A percentile compares a stretch with the other conserved stretches of the same genome.
These are phyloP conservation scores for Gynochthodes officinalis DNA, from an alignment of 257 asterid species.

Conservation along the genomic window DNA sequence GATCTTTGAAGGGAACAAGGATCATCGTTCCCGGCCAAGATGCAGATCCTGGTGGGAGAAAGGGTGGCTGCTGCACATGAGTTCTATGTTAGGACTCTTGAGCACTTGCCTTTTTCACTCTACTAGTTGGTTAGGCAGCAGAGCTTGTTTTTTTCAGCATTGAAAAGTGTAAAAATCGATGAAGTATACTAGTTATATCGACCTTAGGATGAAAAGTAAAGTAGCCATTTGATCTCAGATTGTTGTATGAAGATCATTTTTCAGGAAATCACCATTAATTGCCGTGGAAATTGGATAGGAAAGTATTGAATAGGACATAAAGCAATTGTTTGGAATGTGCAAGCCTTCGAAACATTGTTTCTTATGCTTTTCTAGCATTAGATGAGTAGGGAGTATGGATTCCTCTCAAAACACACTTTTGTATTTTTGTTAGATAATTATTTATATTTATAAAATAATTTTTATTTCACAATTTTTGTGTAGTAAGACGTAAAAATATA, in stretches of 20 bases:
- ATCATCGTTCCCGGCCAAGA: conserved; percentile 58
- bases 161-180: neutral
- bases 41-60: conserved; percentile 37
- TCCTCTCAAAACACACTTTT: too few species aligned
- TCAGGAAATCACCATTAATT: neutral
- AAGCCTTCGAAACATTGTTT: too few species aligned
- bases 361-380: too few species aligned
- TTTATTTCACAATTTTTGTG: too few species aligned
- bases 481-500: too few species aligned
- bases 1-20: conserved; percentile 61
- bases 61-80: conserved; percentile 61
- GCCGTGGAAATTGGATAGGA: neutral
- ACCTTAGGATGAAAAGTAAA: neutral
- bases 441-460: too few species aligned
- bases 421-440: too few species aligned
- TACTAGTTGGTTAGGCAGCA: conserved; percentile 11
- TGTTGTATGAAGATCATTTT: neutral
- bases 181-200: neutral
- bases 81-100: conserved; percentile 19
- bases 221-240: neutral
- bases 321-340: neutral
- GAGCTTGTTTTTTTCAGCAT: neutral
- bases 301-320: neutral
- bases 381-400: too few species aligned
- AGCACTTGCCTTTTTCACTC: neutral